These are phyloP conservation scores for Pythium guiyangense DNA, from an alignment of 352 stramenopile genomes.

Conservation along the genomic window DNA sequence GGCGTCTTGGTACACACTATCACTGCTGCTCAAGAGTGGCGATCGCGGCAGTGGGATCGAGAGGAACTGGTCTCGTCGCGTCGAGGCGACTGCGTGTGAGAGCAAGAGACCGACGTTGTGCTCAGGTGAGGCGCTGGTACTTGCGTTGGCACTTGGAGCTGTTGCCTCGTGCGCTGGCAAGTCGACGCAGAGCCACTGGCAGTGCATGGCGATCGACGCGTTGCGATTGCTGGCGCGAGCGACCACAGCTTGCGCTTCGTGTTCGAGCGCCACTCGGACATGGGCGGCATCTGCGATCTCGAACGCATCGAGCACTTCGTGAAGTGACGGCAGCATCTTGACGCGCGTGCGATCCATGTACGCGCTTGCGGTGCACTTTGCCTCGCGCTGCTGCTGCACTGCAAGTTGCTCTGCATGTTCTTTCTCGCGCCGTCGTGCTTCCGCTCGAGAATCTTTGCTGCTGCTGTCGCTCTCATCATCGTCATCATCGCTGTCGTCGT, in stretches of 20 bases:
- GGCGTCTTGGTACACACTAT: slow-evolving; percentile 46
- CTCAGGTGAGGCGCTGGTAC: background rate
- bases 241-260: background rate
- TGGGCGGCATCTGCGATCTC: slow-evolving; percentile 25
- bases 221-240: background rate
- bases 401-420: slow-evolving; percentile 7
- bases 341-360: slow-evolving; percentile 35
- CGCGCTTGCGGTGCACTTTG: slow-evolving; percentile 6
- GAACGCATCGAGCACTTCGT: slow-evolving; percentile 38
- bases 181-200: slow-evolving; percentile 58
- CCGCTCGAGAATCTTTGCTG: background rate
- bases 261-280: slow-evolving; percentile 14
- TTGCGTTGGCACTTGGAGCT: background rate
- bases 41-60: slow-evolving; percentile 49
- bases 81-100: slow-evolving; percentile 19
- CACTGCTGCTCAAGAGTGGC: background rate
- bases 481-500: slow-evolving; percentile 14
- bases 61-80: slow-evolving; percentile 27
- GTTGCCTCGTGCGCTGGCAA: slow-evolving; percentile 19
- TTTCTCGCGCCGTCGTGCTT: background rate
- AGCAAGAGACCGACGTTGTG: slow-evolving; percentile 68
- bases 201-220: background rate
- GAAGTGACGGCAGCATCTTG: slow-evolving; percentile 36
- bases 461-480: slow-evolving; percentile 2
- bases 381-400: slow-evolving; percentile 1